Base-by-base conservation (phyloP, 2,329 filamentous ascomycete genomes). In the Teratosphaeriaceae sp. region DNA sequence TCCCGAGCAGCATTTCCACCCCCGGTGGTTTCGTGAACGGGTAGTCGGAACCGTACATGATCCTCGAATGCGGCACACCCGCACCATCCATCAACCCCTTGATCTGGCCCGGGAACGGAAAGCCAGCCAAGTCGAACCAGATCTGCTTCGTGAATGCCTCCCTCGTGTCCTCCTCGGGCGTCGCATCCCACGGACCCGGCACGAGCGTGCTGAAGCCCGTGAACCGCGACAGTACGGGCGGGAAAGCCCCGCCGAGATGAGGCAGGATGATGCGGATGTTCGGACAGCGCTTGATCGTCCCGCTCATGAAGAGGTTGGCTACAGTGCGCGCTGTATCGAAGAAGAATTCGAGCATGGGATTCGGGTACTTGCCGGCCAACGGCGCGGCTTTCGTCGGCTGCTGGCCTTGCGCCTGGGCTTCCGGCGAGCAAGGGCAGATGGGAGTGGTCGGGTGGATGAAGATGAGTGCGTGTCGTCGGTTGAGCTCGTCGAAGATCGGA, bases 371-470 rank as follows among this genome's bases (percentile, higher is more conserved):
- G 0, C 51, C 44, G 1, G 57, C 57, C 2, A 70, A 58, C 0
- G 67, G 68, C 3, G 64, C 52, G 1, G 68, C 67, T 13, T 57
- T 53, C 0, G 53, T 50, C 1, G 56, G 54, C 9, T 46, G 24
- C 41, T 56, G 27, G 31, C 51, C 42, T 35, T 51, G 44, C 4
- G 49, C 35, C 20, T 40, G 13, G 8, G 44, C 47, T 15, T 48
- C 38, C 3, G 48, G 31, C 2, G 56, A 42, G 37, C 55, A 55
- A 27, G 55, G 58, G 2, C 66, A 67, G 44, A 65, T 70, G 0
- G 70, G 71, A n/a, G 63, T 72, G 0, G 73, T 77, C 1, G 74
- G 75, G 43, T 79, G 76, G 35, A 78, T 69, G 53, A 79, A 78
- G 1, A 77, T 62, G 1, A 65, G 69, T 0, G 70, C 70, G 3